These are phyloP conservation scores for Pyropia haitanensis DNA, from an alignment of 23 red algal species.

Conservation along the genomic window DNA sequence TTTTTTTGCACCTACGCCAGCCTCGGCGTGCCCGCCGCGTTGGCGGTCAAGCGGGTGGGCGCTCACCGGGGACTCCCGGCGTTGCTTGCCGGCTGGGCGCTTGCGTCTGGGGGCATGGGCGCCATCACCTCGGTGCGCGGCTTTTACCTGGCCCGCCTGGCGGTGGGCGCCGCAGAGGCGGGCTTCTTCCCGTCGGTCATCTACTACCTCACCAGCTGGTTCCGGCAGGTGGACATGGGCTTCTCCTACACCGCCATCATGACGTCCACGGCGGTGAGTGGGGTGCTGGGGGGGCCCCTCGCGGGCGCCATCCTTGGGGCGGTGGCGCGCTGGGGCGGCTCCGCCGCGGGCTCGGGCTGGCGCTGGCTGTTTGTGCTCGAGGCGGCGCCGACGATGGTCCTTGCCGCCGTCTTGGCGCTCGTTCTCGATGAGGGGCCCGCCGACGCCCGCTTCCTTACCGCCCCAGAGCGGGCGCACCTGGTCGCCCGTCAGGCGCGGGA, in stretches of 20 bases:
- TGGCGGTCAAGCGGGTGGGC: slow-evolving; percentile 41
- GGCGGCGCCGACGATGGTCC: slow-evolving; percentile 29
- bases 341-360: slow-evolving; percentile 26
- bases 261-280: slow-evolving; percentile 52
- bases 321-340: slow-evolving; percentile 8
- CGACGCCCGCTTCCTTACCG: slow-evolving; percentile 29
- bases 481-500: slow-evolving; percentile 32
- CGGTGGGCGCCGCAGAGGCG: slow-evolving; percentile 42
- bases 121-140: slow-evolving; percentile 32
- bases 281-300: slow-evolving; percentile 36
- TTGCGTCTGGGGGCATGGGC: slow-evolving; percentile 48
- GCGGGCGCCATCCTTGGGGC: slow-evolving; percentile 39
- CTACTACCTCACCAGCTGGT: slow-evolving; percentile 55
- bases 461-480: slow-evolving; percentile 33
- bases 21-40: slow-evolving; percentile 29
- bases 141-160: slow-evolving; percentile 38
- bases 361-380: slow-evolving; percentile 50
- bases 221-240: slow-evolving; percentile 57
- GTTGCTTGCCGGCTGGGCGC: slow-evolving; percentile 37
- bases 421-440: slow-evolving; percentile 31
- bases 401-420: slow-evolving; percentile 37
- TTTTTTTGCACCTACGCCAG: slow-evolving; percentile 52
- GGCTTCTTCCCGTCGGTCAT: slow-evolving; percentile 57
- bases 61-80: slow-evolving; percentile 28
- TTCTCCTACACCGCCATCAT: slow-evolving; percentile 54